Evolutionary conservation across 306 rosid genomes (phyloP).

Genomic region (Malus fusca): DNA sequence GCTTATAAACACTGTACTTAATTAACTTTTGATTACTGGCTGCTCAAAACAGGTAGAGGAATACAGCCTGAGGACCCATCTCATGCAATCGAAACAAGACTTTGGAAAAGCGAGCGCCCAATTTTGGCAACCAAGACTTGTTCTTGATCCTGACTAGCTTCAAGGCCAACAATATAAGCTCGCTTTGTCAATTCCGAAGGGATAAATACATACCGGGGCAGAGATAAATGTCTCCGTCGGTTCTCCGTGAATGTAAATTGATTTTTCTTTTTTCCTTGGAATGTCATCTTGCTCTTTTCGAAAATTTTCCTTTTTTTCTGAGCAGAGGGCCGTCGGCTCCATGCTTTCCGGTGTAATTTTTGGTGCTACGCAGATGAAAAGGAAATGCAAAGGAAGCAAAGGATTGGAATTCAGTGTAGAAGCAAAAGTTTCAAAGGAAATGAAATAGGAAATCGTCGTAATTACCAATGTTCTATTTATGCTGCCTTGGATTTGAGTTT

Average conservation of each 20-base stretch:
- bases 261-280: conserved; percentile 12
- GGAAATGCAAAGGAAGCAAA: conserved; percentile 37
- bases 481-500: neutral
- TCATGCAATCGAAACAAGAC: conserved; percentile 60
- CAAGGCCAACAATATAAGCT: conserved; percentile 23
- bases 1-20: neutral
- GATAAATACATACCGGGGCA: conserved; percentile 1
- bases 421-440: conserved; percentile 16
- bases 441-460: conserved; percentile 12
- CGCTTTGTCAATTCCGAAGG: conserved; percentile 23
- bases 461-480: neutral
- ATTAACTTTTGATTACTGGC: conserved; percentile 17
- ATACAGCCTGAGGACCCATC: conserved; percentile 76
- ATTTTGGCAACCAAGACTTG: conserved; percentile 26
- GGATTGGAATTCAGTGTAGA: conserved; percentile 27
- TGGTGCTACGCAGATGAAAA: conserved; percentile 37
- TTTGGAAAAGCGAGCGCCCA: conserved; percentile 35
- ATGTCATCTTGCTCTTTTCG: conserved; percentile 14
- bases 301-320: conserved; percentile 11
- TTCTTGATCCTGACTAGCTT: conserved; percentile 37
- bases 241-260: conserved; percentile 16
- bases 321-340: conserved; percentile 29
- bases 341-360: conserved; percentile 43
- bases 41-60: conserved; percentile 62
- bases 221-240: conserved; percentile 21